Evolutionary conservation across 164 flowering plant genomes (phyloP).

Genomic region (Stephania cephalantha): DNA sequence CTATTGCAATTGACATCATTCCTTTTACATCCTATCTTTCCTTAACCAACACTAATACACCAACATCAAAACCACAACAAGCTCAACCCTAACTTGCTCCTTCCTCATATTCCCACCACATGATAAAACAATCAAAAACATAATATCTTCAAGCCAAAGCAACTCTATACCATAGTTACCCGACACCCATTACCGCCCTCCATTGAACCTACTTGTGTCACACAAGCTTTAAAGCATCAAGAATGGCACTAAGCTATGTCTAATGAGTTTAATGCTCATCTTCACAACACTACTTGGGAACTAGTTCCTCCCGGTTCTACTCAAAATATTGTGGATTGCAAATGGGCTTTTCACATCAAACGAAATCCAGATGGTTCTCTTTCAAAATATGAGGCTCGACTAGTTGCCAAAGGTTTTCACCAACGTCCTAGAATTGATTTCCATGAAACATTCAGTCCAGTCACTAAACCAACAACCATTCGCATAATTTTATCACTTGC

Average conservation of each 20-base stretch:
- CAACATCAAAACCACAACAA: no score
- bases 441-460: background rate
- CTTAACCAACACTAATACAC: no score
- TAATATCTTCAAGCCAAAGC: no score
- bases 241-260: background rate
- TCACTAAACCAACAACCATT: background rate
- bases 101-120: no score
- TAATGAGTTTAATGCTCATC: background rate
- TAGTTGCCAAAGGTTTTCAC: background rate
- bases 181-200: no score
- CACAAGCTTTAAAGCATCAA: background rate
- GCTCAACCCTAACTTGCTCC: no score
- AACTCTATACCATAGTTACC: no score
- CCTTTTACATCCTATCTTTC: no score
- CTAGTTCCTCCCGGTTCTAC: background rate
- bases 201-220: background rate
- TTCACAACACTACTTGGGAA: background rate
- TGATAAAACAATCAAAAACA: no score
- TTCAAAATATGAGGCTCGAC: background rate
- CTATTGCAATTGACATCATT: no score
- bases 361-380: background rate
- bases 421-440: background rate
- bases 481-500: background rate
- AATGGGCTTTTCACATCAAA: background rate
- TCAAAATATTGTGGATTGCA: background rate